A percentile compares a stretch with the other conserved stretches of the same genome.
Evolutionary conservation across 352 stramenopile species (phyloP).

Genomic region (Phytophthora agathidicida): DNA sequence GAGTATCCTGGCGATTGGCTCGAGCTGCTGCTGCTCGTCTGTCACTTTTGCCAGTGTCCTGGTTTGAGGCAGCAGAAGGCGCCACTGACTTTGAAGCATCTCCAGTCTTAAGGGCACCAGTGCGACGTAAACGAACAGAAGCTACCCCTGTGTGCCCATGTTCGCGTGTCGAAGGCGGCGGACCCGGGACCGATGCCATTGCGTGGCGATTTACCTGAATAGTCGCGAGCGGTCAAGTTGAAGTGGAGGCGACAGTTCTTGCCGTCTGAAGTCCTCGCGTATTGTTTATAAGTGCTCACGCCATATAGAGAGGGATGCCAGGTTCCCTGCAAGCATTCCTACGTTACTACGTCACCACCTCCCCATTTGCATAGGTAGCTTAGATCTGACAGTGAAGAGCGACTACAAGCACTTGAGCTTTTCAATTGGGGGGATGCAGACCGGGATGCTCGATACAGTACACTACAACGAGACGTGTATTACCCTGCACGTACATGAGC

Average conservation of each 20-base stretch:
- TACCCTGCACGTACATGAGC: too few relatives aligned
- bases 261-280: too few relatives aligned
- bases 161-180: constrained; percentile 24
- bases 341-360: not conserved
- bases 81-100: not conserved
- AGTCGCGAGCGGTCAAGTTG: constrained; percentile 21
- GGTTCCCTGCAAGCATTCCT: not conserved
- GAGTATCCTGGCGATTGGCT: constrained; percentile 10
- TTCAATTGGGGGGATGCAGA: constrained; percentile 18
- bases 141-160: constrained; percentile 19
- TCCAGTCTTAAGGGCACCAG: constrained; percentile 6
- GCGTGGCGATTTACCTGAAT: not conserved
- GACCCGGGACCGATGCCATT: constrained; percentile 20
- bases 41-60: constrained; percentile 18
- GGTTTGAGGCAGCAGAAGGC: constrained; percentile 12
- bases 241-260: constrained; percentile 7
- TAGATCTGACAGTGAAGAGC: constrained; percentile 6
- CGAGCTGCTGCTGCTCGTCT: not conserved
- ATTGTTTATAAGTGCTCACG: too few relatives aligned
- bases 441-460: constrained; percentile 11
- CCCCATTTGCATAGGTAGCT: constrained; percentile 7
- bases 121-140: constrained; percentile 33
- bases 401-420: too few relatives aligned
- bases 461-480: constrained; percentile 23
- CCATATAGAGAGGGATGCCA: too few relatives aligned